These are phyloP conservation scores for Candida albicans DNA, from an alignment of 1,139 yeast genomes.

Conservation along the genomic window DNA sequence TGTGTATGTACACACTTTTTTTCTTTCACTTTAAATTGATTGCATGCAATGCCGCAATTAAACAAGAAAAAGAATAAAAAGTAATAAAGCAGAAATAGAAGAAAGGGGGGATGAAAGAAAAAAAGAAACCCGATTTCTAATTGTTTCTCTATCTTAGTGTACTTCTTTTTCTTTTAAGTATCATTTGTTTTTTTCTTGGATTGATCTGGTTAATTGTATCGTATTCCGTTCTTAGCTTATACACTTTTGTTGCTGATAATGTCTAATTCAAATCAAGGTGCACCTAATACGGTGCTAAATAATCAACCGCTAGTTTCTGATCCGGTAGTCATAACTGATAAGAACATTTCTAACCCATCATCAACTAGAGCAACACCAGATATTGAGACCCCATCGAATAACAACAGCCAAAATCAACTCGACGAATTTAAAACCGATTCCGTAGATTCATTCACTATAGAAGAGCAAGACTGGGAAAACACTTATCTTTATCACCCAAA, in stretches of 20 bases:
- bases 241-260: neutral
- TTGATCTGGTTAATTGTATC: neutral
- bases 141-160: too few species aligned
- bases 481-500: neutral
- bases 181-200: neutral
- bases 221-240: neutral
- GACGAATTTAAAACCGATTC: constrained; percentile 2
- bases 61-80: too few species aligned
- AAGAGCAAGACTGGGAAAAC: constrained; percentile 7
- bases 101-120: neutral
- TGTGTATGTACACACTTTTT: too few species aligned
- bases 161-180: too few species aligned
- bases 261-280: neutral
- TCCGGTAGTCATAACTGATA: constrained; percentile 10
- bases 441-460: constrained; percentile 9
- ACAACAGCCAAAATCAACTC: neutral
- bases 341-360: neutral
- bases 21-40: too few species aligned
- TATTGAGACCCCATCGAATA: constrained; percentile 5
- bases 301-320: constrained; percentile 14
- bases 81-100: too few species aligned
- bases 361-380: constrained; percentile 3
- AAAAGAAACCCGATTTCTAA: too few species aligned
- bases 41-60: too few species aligned
- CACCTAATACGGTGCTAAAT: constrained; percentile 11